Evolutionary conservation across 75 land plant species (phyloP), one percentile per base, ranked within the genome.

Genomic region (Gnetum montanum): DNA sequence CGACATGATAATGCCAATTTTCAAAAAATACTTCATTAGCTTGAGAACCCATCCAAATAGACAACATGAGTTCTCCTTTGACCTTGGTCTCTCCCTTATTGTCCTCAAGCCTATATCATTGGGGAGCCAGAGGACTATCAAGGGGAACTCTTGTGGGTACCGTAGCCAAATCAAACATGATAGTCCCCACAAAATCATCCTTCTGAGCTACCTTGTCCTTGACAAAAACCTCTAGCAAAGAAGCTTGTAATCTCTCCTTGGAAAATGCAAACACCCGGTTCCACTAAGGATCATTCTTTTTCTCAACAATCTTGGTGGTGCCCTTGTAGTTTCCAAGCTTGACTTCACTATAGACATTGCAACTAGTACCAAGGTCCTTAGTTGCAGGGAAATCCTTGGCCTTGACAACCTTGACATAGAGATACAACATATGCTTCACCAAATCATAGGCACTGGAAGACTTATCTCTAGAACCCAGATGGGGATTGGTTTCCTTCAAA

Each of bases 21-120:
- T 89, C 95, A 0, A 86, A 78, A 48, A 89, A 89, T 2, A 86
- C 95, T 61, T 89, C 93, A 45, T 88, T 89, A 4, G 93, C 93
- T 53, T 88, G 93, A 0, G 93, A 80, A 31, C 93, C 93, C 70
- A 80, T 67, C 95, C 95, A 89, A 31, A 89, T 80, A 2, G 95
- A 79, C 11, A 89, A 62, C 95, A 85, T 85, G 26, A 89, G 53
- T 46, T 89, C 86, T 0, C 86, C 96, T 22, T 71, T 61, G 31
- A 72, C 88, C 19, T 62, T 81, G 10, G 73, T 65, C 49, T 63
- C 70, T 19, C 86, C 83, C 2, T 75, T 67, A 34, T 74, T 54
- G 27, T 73, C 83, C 76, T 91, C 97, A 57, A 91, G 34, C 53
- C 76, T 62, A 61, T 88, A 91, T 93, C 97, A 91, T 49, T 87